Percentiles rank a stretch among this genome's conserved stretches.
These are phyloP conservation scores for Ophiostoma perfectum DNA, from an alignment of 2,329 filamentous ascomycete species.

Conservation along the genomic window DNA sequence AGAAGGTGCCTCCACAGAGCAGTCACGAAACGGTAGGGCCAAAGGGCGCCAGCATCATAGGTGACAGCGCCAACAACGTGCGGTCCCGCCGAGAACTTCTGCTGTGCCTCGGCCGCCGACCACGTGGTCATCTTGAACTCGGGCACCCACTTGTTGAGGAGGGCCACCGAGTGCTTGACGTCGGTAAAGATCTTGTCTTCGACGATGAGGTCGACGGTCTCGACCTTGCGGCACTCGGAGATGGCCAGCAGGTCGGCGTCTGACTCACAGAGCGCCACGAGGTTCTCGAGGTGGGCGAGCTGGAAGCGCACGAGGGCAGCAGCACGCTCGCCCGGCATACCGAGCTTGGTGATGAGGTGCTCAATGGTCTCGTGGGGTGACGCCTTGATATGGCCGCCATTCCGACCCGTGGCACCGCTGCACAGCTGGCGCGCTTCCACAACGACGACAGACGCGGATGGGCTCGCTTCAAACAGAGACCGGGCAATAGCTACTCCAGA, in stretches of 20 bases:
- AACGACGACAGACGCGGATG: slow-evolving; percentile 36
- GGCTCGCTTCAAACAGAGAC: slow-evolving; percentile 6
- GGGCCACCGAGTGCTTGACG: slow-evolving; percentile 32
- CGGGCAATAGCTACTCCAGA: slow-evolving; percentile 40
- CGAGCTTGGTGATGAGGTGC: slow-evolving; percentile 30
- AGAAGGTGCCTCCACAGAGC: slow-evolving; percentile 42
- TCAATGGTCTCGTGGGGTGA: slow-evolving; percentile 41
- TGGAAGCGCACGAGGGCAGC: slow-evolving; percentile 41
- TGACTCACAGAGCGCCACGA: slow-evolving; percentile 37
- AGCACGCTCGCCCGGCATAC: slow-evolving; percentile 35
- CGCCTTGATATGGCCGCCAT: slow-evolving; percentile 48
- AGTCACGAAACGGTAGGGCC: slow-evolving; percentile 47
- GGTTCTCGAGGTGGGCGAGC: slow-evolving; percentile 37
- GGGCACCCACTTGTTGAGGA: slow-evolving; percentile 37
- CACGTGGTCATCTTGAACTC: slow-evolving; percentile 28
- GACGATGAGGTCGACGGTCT: slow-evolving; percentile 44
- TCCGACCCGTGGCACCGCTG: slow-evolving; percentile 49
- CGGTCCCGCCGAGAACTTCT: slow-evolving; percentile 36
- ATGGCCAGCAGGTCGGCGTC: slow-evolving; percentile 30
- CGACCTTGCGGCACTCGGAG: slow-evolving; percentile 41
- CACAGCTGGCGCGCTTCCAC: slow-evolving; percentile 47
- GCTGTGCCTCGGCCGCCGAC: background rate
- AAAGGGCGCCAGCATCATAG: slow-evolving; percentile 45
- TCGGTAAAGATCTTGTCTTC: slow-evolving; percentile 33
- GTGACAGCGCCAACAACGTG: slow-evolving; percentile 40